These are phyloP conservation scores for Coemansia sp. DNA, from an alignment of 192 early-diverging fungal species.

Conservation along the genomic window DNA sequence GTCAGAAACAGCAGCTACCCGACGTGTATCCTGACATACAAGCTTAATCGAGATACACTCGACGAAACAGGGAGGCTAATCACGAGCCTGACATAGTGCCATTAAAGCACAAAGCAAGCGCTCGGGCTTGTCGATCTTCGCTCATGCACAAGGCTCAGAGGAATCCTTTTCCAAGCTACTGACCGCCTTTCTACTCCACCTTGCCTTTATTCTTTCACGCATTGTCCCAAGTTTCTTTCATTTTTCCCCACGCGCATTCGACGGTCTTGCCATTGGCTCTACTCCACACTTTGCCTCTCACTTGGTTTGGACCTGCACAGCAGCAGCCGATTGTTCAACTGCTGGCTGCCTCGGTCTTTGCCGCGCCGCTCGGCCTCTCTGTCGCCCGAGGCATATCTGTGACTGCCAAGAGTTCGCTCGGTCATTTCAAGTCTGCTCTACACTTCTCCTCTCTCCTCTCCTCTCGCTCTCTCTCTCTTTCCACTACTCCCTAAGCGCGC, in stretches of 20 bases:
- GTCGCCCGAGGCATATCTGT: not conserved
- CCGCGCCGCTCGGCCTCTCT: not conserved
- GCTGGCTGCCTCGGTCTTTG: constrained; percentile 2
- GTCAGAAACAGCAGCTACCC: not conserved
- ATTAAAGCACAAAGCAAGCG: constrained; percentile 2
- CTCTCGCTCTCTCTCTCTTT: not conserved
- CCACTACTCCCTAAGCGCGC: not conserved
- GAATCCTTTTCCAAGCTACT: constrained; percentile 1
- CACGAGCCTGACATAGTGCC: not conserved
- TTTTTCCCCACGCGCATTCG: constrained; percentile 1
- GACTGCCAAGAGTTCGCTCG: not conserved
- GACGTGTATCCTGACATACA: not conserved
- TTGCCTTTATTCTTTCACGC: not conserved
- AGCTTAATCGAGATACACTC: not conserved
- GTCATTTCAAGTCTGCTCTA: not conserved
- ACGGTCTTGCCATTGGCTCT: not conserved
- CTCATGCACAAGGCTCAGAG: constrained; percentile 1
- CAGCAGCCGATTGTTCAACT: not conserved
- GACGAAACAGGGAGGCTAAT: not conserved
- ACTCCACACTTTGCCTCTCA: constrained; percentile 3
- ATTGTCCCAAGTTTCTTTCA: constrained; percentile 1
- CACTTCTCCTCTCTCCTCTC: not conserved
- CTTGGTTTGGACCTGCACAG: not conserved
- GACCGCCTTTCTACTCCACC: not conserved
- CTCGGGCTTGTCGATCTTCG: not conserved